Base-by-base conservation (phyloP, 441 rosid species). In the Erysimum pusillum region DNA sequence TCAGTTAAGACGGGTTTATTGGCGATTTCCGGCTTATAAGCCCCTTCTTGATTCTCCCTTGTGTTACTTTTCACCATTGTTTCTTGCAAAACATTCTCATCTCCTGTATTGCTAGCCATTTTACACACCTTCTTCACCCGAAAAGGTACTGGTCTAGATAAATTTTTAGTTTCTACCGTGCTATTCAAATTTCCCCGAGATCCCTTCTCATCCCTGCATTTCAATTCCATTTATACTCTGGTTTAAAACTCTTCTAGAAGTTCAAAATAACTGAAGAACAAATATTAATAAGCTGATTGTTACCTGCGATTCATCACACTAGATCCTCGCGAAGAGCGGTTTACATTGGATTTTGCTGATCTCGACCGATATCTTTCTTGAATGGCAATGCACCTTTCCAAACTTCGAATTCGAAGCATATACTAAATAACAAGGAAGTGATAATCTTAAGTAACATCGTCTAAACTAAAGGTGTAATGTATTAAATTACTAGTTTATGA, bases 351-450 rank as follows among this genome's bases (percentile, higher is more conserved):
- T 8, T 4, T 17, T 9, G 25, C 10, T 8, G 11, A 48, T 20
- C 22, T 52, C 15, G 15, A 25, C 34, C 66, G 72, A n/a, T 53
- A 79, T 60, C 66, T 85, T 63, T 80, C 84, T 76, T 81, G 87
- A 76, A 81, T 71, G 14, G 77, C 83, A 67, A 60, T 17, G 54
- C 88, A 85, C 0, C 88, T 89, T 36, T 85, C 87, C 8, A 88
- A 80, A 79, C 75, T 67, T 80, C 85, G 84, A 15, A 86, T 76
- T 67, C 82, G 80, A 60, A 94, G 88, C 78, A 87, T 73, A 3
- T 91, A 77, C 97, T 92, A 60, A 71, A 25, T 2, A 52, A 13
- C 4, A 58, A 36, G 10, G 53, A 22, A n/a, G 3, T 49, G 7
- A 7, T 8, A 17, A 11, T 9, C 12, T 15, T 18, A 39, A 17